Percentiles rank a stretch among this genome's conserved stretches.
Evolutionary conservation across 345 rosid species (phyloP).

Genomic region (Arabidopsis suecica): DNA sequence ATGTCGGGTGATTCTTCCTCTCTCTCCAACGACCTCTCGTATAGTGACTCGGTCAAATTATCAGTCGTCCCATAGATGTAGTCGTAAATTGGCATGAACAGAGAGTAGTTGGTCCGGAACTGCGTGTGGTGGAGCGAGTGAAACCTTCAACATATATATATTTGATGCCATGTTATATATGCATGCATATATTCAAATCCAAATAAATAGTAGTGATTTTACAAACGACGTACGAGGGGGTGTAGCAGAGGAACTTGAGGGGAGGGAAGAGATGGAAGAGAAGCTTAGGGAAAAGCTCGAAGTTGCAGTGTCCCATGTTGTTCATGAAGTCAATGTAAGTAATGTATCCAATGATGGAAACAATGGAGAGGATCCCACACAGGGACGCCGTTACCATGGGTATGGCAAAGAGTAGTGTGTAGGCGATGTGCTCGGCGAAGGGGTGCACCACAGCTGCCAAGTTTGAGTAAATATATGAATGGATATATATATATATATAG

Average conservation of each 20-base stretch:
- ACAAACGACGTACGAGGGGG: slow-evolving; percentile 43
- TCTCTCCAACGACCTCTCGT: slow-evolving; percentile 48
- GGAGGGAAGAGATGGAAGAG: slow-evolving; percentile 46
- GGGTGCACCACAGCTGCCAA: slow-evolving; percentile 57
- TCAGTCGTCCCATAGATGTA: slow-evolving; percentile 58
- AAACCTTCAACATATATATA: slow-evolving; percentile 45
- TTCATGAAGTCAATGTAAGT: slow-evolving; percentile 48
- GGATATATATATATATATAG: background rate
- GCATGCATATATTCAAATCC: background rate
- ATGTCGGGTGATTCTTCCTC: slow-evolving; percentile 60
- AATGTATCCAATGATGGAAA: slow-evolving; percentile 26
- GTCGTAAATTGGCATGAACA: slow-evolving; percentile 72
- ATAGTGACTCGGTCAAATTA: slow-evolving; percentile 39
- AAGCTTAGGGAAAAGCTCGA: slow-evolving; percentile 45
- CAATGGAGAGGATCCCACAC: slow-evolving; percentile 31
- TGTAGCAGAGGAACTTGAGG: slow-evolving; percentile 45
- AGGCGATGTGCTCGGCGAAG: slow-evolving; percentile 65
- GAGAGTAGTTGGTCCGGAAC: slow-evolving; percentile 63
- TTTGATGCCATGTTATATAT: slow-evolving; percentile 4
- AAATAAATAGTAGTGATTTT: background rate
- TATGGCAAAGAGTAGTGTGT: slow-evolving; percentile 56
- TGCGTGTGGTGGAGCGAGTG: slow-evolving; percentile 73
- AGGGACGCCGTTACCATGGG: slow-evolving; percentile 46
- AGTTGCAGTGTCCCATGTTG: slow-evolving; percentile 51
- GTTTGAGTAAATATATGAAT: background rate